Evolutionary conservation across 148 eudicot genomes (phyloP), one percentile per base, ranked within the genome.

Genomic region (Rheum nobile): DNA sequence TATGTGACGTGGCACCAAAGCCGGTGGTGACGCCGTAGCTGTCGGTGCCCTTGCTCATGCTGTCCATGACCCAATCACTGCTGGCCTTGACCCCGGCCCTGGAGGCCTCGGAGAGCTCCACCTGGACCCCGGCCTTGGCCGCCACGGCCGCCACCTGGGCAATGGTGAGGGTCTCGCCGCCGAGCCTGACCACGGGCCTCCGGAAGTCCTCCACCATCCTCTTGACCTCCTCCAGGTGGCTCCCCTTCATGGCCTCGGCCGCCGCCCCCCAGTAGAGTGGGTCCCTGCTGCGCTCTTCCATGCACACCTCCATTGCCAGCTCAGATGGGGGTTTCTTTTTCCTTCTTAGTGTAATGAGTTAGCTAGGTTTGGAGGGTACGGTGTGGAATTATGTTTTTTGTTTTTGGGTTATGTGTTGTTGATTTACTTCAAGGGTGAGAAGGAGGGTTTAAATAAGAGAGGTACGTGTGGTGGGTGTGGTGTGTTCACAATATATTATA

Each of bases 1-100:
- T 38, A 73, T 83, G 83, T 7, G 85, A 83, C 4, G 85, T 83
- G 2, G 85, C 85, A n/a, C 85, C 85, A 75, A 83, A 83, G 0
- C 83, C 85, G 11, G 85, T 83, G 1, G 85, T 83, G 14, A 83
- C 79, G 26, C 85, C 85, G 75, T 83, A 82, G 44, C 85, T 82
- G 48, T 82, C 85, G 0, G 78, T 77, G 42, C 85, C 85, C 67
- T 74, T 82, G 14, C 71, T 80, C 80, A 80, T 80, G 48, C 83
- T 80, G 1, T 81, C 83, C 83, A 81, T 77, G 7, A 81, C 83
- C 85, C 85, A 83, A 46, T 77, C 85, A 68, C 85, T 79, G 38
- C 85, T 82, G 5, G 85, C 82, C 78, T 74, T 77, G 19, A 82
- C 85, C 0, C 83, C 80, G 1, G 76, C 83, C 42, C 85, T 71